Evolutionary conservation across 257 asterid genomes (phyloP).

Genomic region (Primulina huaijiensis): DNA sequence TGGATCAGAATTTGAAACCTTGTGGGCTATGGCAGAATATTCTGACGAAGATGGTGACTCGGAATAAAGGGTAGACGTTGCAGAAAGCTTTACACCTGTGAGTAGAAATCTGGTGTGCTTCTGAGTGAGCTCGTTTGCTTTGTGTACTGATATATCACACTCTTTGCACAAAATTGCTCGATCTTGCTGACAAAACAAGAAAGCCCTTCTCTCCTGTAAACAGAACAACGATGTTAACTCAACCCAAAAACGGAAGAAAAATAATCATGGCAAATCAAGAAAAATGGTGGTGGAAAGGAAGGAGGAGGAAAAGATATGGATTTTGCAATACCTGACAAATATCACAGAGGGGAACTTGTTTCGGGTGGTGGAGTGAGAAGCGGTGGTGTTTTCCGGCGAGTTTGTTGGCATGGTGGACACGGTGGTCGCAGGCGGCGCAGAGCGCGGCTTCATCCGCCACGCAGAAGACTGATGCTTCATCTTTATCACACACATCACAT

Average conservation of each 20-base stretch:
- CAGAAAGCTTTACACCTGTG: conserved; percentile 66
- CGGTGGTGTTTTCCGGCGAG: conserved; percentile 88
- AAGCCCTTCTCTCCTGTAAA: conserved; percentile 72
- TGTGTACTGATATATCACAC: conserved; percentile 75
- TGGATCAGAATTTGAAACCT: conserved; percentile 34
- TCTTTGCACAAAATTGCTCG: conserved; percentile 83
- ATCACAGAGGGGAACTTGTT: conserved; percentile 69
- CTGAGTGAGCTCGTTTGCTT: conserved; percentile 64
- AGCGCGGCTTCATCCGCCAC: conserved; percentile 88
- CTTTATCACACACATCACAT: conserved; percentile 80
- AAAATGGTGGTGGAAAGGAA: not conserved
- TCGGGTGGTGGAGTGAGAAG: conserved; percentile 63
- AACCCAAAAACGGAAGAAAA: not conserved
- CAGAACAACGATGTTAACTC: not conserved
- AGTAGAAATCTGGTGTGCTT: conserved; percentile 79
- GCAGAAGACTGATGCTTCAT: conserved; percentile 64
- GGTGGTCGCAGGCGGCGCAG: conserved; percentile 86
- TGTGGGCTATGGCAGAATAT: conserved; percentile 8
- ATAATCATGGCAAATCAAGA: not conserved
- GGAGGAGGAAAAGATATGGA: not conserved
- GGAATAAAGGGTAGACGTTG: conserved; percentile 44
- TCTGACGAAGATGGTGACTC: conserved; percentile 27
- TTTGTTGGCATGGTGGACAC: conserved; percentile 94
- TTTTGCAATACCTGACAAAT: conserved; percentile 61
- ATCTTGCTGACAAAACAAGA: conserved; percentile 89